Evolutionary conservation across 176 grass and related monocot species (phyloP), one percentile per base, ranked within the genome.

Genomic region (Oropetium thomaeum): DNA sequence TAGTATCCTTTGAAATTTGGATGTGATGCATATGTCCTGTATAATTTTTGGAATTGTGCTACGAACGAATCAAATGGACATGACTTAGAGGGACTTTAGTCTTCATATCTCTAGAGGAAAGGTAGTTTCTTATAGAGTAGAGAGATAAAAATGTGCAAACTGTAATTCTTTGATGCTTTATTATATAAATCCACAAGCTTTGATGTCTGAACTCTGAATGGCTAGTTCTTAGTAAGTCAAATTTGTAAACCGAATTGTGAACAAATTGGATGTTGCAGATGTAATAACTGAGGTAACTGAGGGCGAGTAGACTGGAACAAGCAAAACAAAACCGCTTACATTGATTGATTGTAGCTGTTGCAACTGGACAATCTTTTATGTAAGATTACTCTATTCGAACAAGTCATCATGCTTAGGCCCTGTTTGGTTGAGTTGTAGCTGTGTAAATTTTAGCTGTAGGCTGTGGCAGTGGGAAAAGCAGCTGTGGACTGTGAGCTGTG

Each of bases 261-360:
- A 41, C 13, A 66, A 14, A 47, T 27, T 52, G 44, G 45, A 64
- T 71, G 22, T 42, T 49, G 45, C n/a, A n/a, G n/a, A n/a, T n/a
- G n/a, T n/a, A n/a, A n/a, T 12, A 14, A 53, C 22, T 1, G 0
- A 23, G 32, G n/a, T n/a, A n/a, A n/a, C n/a, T 6, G 16, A 17
- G 17, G 19, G 5, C 63, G 10, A n/a, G 4, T 40, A 54, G 17
- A 19, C n/a, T 73, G 19, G 28, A 51, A 52, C 67, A 60, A 48
- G 30, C 39, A 30, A 28, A 79, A 28, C 7, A 28, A 28, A 11
- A 13, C 51, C 9, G 7, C 1, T 70, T 9, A 14, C 60, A 67
- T 35, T 67, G 11, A 22, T 85, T 65, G 15, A 10, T 39, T 84
- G 27, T 77, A 19, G 20, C 41, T 20, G n/a, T n/a, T n/a, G n/a